Evolutionary conservation across 2,329 filamentous ascomycete species (phyloP), one percentile per base, ranked within the genome.

Genomic region (Colletotrichum liaoningense): DNA sequence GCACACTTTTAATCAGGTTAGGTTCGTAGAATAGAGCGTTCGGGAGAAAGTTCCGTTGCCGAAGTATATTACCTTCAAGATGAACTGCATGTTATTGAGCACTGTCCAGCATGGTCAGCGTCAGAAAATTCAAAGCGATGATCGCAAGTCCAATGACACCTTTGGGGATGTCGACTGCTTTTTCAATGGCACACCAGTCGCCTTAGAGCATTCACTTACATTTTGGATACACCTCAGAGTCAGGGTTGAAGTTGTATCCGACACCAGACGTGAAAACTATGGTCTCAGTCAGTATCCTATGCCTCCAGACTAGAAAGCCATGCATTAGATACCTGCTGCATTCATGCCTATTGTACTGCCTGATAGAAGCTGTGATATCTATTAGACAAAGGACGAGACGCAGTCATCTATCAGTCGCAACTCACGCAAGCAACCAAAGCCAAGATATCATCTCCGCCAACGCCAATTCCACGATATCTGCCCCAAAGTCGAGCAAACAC

Each of bases 241-340:
- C 28, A 30, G 69, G 64, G 26, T 75, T 58, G 24, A 75, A 72
- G 54, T 77, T 63, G 22, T 76, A 71, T 11, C 76, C 76, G 24
- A 77, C 75, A 14, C 76, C 75, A 14, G 74, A 70, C 12, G 67
- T 71, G 55, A 75, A 73, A 3, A 76, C 68, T n/a, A 9, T 5
- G 22, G 9, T 8, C 9, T 22, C 9, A 24, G 24, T 60, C 30
- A 60, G 33, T 12, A 14, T 2, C 22, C 14, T 42, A 1, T 11
- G 11, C 7, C 16, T 26, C 7, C 8, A 30, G 14, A 7, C 3
- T 26, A 5, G 30, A 42, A 24, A 9, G 11, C n/a, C 11, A 11
- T 38, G 11, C 54, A 28, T 22, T 6, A 56, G 1, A 38, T 60
- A 60, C 57, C 74, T 69, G 71, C 56, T 6, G 38, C 38, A 14